Base-by-base conservation (phyloP, 148 eudicot species). In the Rhododendron vialii region DNA sequence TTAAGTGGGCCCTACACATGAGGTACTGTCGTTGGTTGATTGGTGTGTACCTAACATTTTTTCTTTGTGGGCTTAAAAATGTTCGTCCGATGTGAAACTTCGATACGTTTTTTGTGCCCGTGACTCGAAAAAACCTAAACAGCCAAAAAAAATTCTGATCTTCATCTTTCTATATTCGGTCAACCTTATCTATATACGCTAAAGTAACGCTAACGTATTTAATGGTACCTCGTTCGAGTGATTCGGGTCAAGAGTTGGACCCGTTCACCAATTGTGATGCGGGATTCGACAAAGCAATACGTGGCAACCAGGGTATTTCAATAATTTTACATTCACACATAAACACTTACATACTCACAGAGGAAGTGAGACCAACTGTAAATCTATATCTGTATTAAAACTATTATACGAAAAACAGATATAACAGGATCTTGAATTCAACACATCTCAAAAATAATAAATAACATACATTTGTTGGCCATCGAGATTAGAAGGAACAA, bases 281-380 rank as follows among this genome's bases (percentile, higher is more conserved):
- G 14, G 30, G 73, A 79, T 79, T 38, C 12, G 47, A 51, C 76
- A n/a, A 80, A 84, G 86, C 75, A 78, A 33, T 59, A 77, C 80
- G 86, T 78, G 88, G 88, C 85, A 57, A 22, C 41, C 36, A 55
- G 30, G 36, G 45, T 38, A 0, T 43, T 36, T 3, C 43, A 38
- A 38, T 38, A 38, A 38, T 5, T 38, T 38, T 38, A 38, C 5
- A 0, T 5, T 4, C 0, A 38, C 43, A 38, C 0, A 38, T 0
- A 38, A 38, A 38, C 43, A 38, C 43, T 5, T 38, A 38, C 5
- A 38, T 4, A 38, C 5, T 38, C 5, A 4, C 41, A 38, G 0
- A 38, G 41, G 3, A 36, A 1, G 36, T 36, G 36, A 0, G 30
- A 30, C 30, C 30, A 30, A 30, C 0, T 30, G 30, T 30, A 30